Evolutionary conservation across 306 rosid genomes (phyloP), one percentile per base, ranked within the genome.

Genomic region (Cucumis sativus): DNA sequence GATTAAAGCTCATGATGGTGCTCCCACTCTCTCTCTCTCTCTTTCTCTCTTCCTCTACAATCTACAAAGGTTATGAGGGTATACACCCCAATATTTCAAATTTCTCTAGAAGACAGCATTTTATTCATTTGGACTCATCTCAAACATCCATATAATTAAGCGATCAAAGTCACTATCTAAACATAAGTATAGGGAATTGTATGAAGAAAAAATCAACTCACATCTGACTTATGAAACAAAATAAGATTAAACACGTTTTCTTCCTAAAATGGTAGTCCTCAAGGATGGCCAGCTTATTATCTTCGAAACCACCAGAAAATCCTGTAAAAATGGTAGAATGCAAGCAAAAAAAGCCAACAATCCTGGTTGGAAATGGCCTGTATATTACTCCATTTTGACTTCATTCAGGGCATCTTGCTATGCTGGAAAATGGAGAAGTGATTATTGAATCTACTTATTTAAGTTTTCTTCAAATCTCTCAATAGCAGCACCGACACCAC

Each of bases 401-500:
- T 40, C 7, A 17, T 67, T 40, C 49, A 10, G 0, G 55, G 21
- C 6, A 67, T 41, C 23, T 67, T 47, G 51, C 54, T 47, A 13
- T 43, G 18, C 6, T 68, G 56, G 56, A 21, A 0, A 68, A 68
- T 40, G 52, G 73, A 40, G 15, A 68, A 43, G 39, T 2, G 43
- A 49, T 23, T 23, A 23, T 47, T 25, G 37, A 25, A 64, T 91
- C 87, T 87, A 88, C 82, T 92, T 87, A 5, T 63, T 87, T 82
- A 89, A 86, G 74, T 85, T 92, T 83, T 81, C 93, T 87, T 87
- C 93, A 61, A 95, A 96, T 84, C 97, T 89, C 60, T 92, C 92
- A 75, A 92, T 95, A 63, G 99, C 93, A 41, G 96, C 98, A 66
- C 89, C 84, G 43, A 95, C 97, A 10, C 97, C 93, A 64, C 95